phyloP scores from a whole-genome alignment of 768 basidiomycete genomes.

The Suillus bovinus region DNA sequence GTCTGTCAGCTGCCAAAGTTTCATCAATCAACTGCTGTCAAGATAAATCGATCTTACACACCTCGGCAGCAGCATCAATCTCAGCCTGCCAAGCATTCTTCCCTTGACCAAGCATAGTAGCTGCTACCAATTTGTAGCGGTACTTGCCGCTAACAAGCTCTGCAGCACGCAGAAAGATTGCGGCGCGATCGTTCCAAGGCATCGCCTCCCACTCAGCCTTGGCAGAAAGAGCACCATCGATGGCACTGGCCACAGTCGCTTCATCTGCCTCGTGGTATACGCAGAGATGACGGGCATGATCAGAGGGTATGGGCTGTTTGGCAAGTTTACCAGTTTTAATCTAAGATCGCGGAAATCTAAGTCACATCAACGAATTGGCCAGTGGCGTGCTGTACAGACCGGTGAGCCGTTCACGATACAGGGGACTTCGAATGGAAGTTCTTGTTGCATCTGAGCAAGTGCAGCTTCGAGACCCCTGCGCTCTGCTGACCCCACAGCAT shows the following conservation, averaged over 20 bases:
- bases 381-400: constrained; percentile 42
- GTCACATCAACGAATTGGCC: background rate
- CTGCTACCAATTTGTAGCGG: constrained; percentile 91
- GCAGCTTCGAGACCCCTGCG: constrained; percentile 71
- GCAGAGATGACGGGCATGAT: constrained; percentile 81
- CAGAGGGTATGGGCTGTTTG: constrained; percentile 82
- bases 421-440: constrained; percentile 90
- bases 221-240: constrained; percentile 84
- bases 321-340: constrained; percentile 78
- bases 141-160: constrained; percentile 96
- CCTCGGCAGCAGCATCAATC: constrained; percentile 99
- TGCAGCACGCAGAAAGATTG: constrained; percentile 97
- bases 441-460: constrained; percentile 75
- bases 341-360: constrained; percentile 37
- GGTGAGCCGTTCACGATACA: constrained; percentile 89
- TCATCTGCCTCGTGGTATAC: constrained; percentile 87
- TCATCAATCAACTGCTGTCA: constrained; percentile 11
- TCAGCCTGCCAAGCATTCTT: constrained; percentile 99
- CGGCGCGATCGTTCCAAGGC: constrained; percentile 96
- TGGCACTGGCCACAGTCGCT: constrained; percentile 72
- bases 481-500: constrained; percentile 79
- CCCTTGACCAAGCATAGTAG: constrained; percentile 97
- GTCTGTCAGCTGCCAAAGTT: constrained; percentile 62
- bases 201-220: constrained; percentile 90
- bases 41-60: constrained; percentile 33